Conservation (phyloP, 2,329 filamentous ascomycete species). For the Parastagonospora nodorum region DNA sequence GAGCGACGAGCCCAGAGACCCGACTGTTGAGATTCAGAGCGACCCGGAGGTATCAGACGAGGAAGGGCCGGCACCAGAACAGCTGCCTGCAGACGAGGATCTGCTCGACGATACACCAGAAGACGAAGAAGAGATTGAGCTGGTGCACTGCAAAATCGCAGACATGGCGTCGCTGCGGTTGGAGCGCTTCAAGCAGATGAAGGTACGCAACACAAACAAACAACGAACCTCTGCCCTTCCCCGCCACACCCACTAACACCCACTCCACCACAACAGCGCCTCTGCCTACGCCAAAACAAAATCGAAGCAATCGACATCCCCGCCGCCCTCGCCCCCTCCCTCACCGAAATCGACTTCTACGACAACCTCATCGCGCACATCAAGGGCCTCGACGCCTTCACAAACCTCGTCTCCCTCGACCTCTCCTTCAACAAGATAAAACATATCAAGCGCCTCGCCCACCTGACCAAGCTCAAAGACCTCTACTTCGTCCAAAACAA, state of each 20-base stretch:
- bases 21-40: constrained; percentile 70
- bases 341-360: constrained; percentile 91
- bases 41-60: constrained; percentile 85
- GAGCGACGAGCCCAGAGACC: constrained; percentile 28
- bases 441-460: constrained; percentile 87
- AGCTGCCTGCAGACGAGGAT: constrained; percentile 52
- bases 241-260: constrained; percentile 1
- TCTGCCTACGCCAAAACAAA: constrained; percentile 92
- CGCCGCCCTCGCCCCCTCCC: constrained; percentile 64
- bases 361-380: constrained; percentile 93
- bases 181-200: constrained; percentile 77
- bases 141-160: constrained; percentile 82
- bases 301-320: constrained; percentile 83
- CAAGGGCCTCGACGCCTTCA: constrained; percentile 78
- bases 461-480: constrained; percentile 78
- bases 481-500: constrained; percentile 95
- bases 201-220: constrained; percentile 49
- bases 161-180: constrained; percentile 80
- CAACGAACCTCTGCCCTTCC: background rate
- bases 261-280: constrained; percentile 55
- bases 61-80: constrained; percentile 46
- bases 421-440: constrained; percentile 99
- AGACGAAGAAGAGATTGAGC: constrained; percentile 70
- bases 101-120: constrained; percentile 63
- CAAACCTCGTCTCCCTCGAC: constrained; percentile 78